Base-by-base conservation (phyloP, 768 basidiomycete genomes). In the Clathrus columnatus region DNA sequence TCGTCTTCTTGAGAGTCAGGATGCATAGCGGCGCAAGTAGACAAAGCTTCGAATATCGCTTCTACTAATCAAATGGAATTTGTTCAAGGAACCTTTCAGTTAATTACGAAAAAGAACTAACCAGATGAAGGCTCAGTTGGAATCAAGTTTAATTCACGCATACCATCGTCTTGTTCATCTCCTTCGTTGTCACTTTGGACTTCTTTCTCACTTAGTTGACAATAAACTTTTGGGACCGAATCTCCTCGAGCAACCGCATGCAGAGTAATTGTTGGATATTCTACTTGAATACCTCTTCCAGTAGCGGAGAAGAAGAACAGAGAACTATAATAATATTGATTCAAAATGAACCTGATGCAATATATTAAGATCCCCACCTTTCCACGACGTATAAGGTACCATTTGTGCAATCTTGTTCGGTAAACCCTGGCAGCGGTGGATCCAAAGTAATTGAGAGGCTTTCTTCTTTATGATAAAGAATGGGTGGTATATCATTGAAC, bases 221-320 rank as follows among this genome's bases (percentile, higher is more conserved):
- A 96, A 69, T 97, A 98, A 65, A 98, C 79, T 6, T 82, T 85
- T 3, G 88, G 83, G 0, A 74, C 76, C 7, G 70, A 58, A 43
- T 81, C 79, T 2, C 78, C 76, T 45, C 91, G 84, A 0, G 92
- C 90, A 52, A 94, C 79, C 23, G 96, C 96, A 63, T 99, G 96
- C 1, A 99, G 79, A 0, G 91, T 95, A 64, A 99, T 88, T 5
- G 85, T 75, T 8, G 90, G 91, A 67, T 95, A 98, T 56, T 84
- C 75, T 64, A 98, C 80, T 60, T 87, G 82, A 69, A 97, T 85
- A 16, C 91, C 92, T 44, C 74, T 72, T 16, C 83, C 83, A 0
- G 81, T 73, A 10, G 78, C 63, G 2, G 87, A 82, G 69, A 88
- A 79, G 77, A 89, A 95, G 2, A 81, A 80, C 36, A 96, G 77